phyloP scores from a whole-genome alignment of 2,329 filamentous ascomycete genomes.

The Orbilia oligospora region DNA sequence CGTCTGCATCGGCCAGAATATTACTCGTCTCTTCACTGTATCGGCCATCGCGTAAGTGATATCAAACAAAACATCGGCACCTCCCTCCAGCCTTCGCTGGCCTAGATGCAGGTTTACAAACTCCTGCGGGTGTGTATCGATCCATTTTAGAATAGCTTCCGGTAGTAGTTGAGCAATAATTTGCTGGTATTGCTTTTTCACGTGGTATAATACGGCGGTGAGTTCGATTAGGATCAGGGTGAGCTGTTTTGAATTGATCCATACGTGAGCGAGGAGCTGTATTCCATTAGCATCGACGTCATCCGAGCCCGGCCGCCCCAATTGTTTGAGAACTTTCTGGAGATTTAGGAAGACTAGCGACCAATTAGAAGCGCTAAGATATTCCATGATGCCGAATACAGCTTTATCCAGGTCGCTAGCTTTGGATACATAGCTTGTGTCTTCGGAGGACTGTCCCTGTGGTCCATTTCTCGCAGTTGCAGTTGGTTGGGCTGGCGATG shows the following conservation, averaged over 20 bases:
- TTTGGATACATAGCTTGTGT: constrained; percentile 61
- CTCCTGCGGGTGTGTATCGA: constrained; percentile 76
- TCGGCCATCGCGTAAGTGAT: constrained; percentile 77
- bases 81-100: constrained; percentile 76
- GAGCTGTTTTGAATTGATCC: constrained; percentile 76
- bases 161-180: constrained; percentile 76
- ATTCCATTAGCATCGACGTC: constrained; percentile 66
- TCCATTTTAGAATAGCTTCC: constrained; percentile 76
- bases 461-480: constrained; percentile 44
- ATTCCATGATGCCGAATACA: constrained; percentile 71
- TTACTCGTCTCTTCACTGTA: constrained; percentile 71
- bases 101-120: constrained; percentile 76
- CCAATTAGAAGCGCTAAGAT: constrained; percentile 77
- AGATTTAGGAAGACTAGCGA: constrained; percentile 68
- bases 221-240: constrained; percentile 76
- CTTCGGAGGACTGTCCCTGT: constrained; percentile 36
- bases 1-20: constrained; percentile 76
- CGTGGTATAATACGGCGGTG: constrained; percentile 77
- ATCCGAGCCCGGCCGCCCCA: constrained; percentile 62
- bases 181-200: constrained; percentile 76
- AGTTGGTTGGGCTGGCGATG: constrained; percentile 37
- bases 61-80: constrained; percentile 78
- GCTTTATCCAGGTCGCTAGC: constrained; percentile 63
- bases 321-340: constrained; percentile 62
- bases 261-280: constrained; percentile 75